Base-by-base conservation (phyloP, 2,329 filamentous ascomycete species). In the Geosmithia morbida region DNA sequence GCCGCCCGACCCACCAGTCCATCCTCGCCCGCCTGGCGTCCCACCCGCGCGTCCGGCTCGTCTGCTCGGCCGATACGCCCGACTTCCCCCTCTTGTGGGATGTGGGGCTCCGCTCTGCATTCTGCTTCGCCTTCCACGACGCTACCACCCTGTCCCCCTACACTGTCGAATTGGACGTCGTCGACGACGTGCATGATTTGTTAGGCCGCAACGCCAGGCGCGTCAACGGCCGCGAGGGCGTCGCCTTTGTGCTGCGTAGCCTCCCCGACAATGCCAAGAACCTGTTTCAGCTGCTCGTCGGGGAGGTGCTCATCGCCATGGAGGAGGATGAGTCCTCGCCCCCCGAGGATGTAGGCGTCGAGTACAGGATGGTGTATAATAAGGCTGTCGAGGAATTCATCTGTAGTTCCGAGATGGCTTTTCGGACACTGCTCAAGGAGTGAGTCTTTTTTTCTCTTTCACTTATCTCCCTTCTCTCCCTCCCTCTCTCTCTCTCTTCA, bases 311-410 rank as follows among this genome's bases (percentile, higher is more conserved):
- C 41, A 78, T 83, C 17, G 72, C 81, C 29, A 74, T 81, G 61
- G 77, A 79, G 51, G 81, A 81, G 18, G 75, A 77, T n/a, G 70
- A 69, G 3, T 67, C 64, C 0, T 17, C 18, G 3, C 10, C n/a
- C 3, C n/a, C n/a, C 43, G 78, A 80, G 50, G 74, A 75, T 33
- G 72, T 78, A 2, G 88, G 85, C 0, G 80, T 98, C 16, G 90
- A 97, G 66, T 97, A 96, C 61, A 75, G 87, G 19, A 82, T 87
- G 55, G 64, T 98, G 53, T 98, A 97, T 59, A 88, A 94, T 61
- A 96, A 95, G 67, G 89, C 92, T 2, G 84, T 90, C 5, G 89
- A 96, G 65, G 88, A 95, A 59, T 97, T 98, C 62, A 92, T 98
- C 45, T 96, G 90, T 62, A 92, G 86, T 55, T 95, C 85, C 50